Base-by-base conservation (phyloP, 2,329 filamentous ascomycete genomes). In the Didymella glomerata region DNA sequence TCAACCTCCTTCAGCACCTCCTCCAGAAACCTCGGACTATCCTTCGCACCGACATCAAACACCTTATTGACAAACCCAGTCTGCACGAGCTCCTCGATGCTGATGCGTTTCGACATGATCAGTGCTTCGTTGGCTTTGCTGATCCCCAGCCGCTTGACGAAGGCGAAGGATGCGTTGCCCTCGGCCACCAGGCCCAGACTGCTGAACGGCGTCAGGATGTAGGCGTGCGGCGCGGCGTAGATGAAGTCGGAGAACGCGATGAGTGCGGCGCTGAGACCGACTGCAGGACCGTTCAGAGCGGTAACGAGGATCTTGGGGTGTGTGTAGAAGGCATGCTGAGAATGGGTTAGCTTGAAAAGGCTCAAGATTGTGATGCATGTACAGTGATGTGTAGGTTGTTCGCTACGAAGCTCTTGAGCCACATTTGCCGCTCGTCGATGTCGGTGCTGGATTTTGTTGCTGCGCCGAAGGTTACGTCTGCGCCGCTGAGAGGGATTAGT, bases 241-340 rank as follows among this genome's bases (percentile, higher is more conserved):
- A 98, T 86, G 81, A 98, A 98, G 82, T 98, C 95, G 24, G 91
- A 91, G 76, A 92, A 90, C 27, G 88, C 89, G 57, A 92, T 82
- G 0, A 98, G 80, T 0, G 94, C 93, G 0, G 94, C 95, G 2
- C 90, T 91, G 30, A 98, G 88, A 6, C 95, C 95, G 52, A 99
- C 85, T 11, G 88, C 93, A 6, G 95, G 95, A 3, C 94, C 95
- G 80, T 98, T 98, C 66, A 98, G 88, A 0, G 92, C 95, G 0
- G 89, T 89, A 60, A 98, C 86, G 24, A 98, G 90, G 78, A 98
- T 90, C 81, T 98, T 97, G 69, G 93, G 91, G 80, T 98, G 95
- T 14, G 88, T 89, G 82, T 95, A 93, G 82, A 98, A 97, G 68
- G 92, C 89, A 69, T 92, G 89, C 2, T n/a, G n/a, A n/a, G n/a